Evolutionary conservation across 345 rosid genomes (phyloP), one percentile per base, ranked within the genome.

Genomic region (Psidium friedrichsthalianum): DNA sequence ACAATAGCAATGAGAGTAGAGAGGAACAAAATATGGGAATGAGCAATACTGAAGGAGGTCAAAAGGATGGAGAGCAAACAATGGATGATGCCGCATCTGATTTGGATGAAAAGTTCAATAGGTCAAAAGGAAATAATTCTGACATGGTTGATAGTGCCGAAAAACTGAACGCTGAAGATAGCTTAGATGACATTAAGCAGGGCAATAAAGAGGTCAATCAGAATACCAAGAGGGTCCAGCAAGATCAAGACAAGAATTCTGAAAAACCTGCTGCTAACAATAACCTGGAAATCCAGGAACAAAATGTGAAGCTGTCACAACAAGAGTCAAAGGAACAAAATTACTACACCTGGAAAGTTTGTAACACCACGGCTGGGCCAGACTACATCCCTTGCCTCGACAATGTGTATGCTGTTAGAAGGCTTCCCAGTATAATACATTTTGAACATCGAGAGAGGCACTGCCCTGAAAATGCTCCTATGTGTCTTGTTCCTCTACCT

Each of bases 351-450:
- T 96, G 99, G 99, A 97, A 93, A 87, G 84, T 92, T 2, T 97
- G 99, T 91, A 97, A 97, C 87, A 89, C 91, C 80, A 94, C 96
- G 82, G 95, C 97, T 82, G 98, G 98, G 51, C 92, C 98, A 61
- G 99, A 97, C 87, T 96, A 93, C 93, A 95, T 97, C 87, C 99
- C 98, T 87, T 97, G 98, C 89, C 98, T 97, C 82, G 99, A 97
- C 90, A 96, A 96, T 85, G 92, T 86, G 94, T 90, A 92, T 88
- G 92, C 90, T 86, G 93, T 97, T 87, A 93, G 87, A 90, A 96
- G 87, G 89, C 98, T 97, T 92, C 89, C 82, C 10, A 87, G 87
- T 85, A 95, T 92, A 12, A 90, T 78, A 88, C 99, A 96, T 85
- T 97, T 91, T 87, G 96, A 97, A 90, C 99, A 96, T 88, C 92